Conservation (phyloP, 139 green algal genomes). For the Chlorella sp. region DNA sequence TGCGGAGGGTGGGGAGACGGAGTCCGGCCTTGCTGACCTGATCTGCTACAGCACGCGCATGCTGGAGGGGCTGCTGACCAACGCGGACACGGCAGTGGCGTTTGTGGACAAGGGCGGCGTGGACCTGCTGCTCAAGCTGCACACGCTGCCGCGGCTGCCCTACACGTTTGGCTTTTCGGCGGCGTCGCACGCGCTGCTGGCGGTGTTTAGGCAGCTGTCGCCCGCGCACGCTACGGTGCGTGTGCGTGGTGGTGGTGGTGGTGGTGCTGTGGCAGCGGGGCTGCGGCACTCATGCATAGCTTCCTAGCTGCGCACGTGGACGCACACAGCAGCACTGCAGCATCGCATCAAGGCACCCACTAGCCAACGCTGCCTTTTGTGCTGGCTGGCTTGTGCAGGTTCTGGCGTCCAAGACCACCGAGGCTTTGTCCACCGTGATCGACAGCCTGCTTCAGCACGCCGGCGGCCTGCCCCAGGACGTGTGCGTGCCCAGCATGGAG, state of each 20-base stretch:
- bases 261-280: background rate
- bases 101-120: conserved; percentile 78
- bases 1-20: conserved; percentile 12
- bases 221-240: conserved; percentile 30
- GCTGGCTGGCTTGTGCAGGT: conserved; percentile 16
- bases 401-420: conserved; percentile 24
- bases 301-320: no score
- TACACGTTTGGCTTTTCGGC: conserved; percentile 69
- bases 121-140: conserved; percentile 65
- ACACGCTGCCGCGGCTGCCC: conserved; percentile 68
- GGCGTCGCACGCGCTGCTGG: conserved; percentile 68
- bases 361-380: background rate
- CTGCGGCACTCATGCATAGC: no score
- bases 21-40: conserved; percentile 57
- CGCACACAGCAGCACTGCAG: no score
- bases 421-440: conserved; percentile 19
- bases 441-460: conserved; percentile 2
- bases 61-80: conserved; percentile 80
- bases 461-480: conserved; percentile 1
- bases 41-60: conserved; percentile 66
- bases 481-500: conserved; percentile 21
- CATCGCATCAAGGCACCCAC: background rate
- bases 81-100: conserved; percentile 41
- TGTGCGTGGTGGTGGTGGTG: background rate
- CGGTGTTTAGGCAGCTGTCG: conserved; percentile 62